Base-by-base conservation (phyloP, 129 eudicot species). In the Pulicaria dysenterica region DNA sequence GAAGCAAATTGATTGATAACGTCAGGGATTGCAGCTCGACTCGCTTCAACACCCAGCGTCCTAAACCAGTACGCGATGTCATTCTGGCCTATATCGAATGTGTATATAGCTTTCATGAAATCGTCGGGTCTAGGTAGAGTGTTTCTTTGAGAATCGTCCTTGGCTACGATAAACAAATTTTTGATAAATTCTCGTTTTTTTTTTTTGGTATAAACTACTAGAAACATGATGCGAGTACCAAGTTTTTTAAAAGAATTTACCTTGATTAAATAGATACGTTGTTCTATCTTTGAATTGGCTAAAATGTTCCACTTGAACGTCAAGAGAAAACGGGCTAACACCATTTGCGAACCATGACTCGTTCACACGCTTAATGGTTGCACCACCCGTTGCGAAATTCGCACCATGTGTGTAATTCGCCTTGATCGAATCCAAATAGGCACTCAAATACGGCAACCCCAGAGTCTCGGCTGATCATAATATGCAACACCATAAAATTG, bases 351-450 rank as follows among this genome's bases (percentile, higher is more conserved):
- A 85, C 85, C 87, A 83, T 1, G 95, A 73, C 53, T 89, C 92
- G 1, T 89, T 79, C 36, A 64, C 66, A 4, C 88, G 86, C 80
- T 54, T 65, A 66, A 89, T 82, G 66, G 96, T 89, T 58, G 96
- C 83, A 36, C 98, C 96, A 15, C 91, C 87, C 8, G 91, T 86
- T 16, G 98, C 98, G 40, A 92, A 89, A 72, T 89, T 87, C 40
- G 98, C 89, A 24, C 96, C 98, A 14, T 85, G 86, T 69, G 77
- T 55, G 74, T 16, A 92, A 67, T 73, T 83, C 10, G 95, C 73
- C 10, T 81, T 86, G 31, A 92, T 67, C 1, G 98, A 80, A 49
- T 92, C 83, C 75, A 92, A 73, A 75, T 89, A 89, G 0, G 94
- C 87, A 39, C 86, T 92, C 77, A 89, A 73, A 58, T 83, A 82